phyloP scores from a whole-genome alignment of 2,329 filamentous ascomycete species.

The Biscogniauxia mediterranea region DNA sequence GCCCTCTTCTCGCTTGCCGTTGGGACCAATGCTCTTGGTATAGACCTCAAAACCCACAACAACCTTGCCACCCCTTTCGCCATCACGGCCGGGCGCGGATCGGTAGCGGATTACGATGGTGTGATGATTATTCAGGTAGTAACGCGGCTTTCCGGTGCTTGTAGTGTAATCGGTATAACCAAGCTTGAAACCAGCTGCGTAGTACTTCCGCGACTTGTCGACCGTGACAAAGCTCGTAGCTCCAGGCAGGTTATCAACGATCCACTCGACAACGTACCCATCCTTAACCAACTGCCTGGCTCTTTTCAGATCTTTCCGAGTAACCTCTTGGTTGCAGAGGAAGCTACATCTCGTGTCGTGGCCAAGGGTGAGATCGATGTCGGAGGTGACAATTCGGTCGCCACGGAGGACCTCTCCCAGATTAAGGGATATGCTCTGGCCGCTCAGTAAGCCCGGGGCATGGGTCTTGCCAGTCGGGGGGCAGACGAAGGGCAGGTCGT shows the following conservation, averaged over 20 bases:
- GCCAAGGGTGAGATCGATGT: conserved; percentile 77
- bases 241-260: conserved; percentile 86
- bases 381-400: conserved; percentile 80
- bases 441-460: conserved; percentile 68
- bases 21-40: conserved; percentile 72
- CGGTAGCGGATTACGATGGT: conserved; percentile 81
- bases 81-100: conserved; percentile 65
- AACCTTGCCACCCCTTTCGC: conserved; percentile 70
- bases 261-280: conserved; percentile 89
- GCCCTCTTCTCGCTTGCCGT: conserved; percentile 59
- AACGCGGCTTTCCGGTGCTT: conserved; percentile 58
- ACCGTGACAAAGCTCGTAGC: conserved; percentile 86
- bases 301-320: conserved; percentile 61
- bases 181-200: conserved; percentile 85
- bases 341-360: conserved; percentile 70
- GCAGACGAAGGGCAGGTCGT: conserved; percentile 84
- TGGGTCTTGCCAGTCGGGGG: conserved; percentile 68
- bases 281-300: conserved; percentile 71
- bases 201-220: conserved; percentile 83
- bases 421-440: conserved; percentile 77
- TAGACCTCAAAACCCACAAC: conserved; percentile 90
- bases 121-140: conserved; percentile 84
- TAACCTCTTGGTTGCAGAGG: conserved; percentile 69
- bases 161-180: conserved; percentile 70
- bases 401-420: conserved; percentile 84